A percentile compares a stretch with the other conserved stretches of the same genome.
These are phyloP conservation scores for Xylaria arbuscula DNA, from an alignment of 2,329 filamentous ascomycete species.

Conservation along the genomic window DNA sequence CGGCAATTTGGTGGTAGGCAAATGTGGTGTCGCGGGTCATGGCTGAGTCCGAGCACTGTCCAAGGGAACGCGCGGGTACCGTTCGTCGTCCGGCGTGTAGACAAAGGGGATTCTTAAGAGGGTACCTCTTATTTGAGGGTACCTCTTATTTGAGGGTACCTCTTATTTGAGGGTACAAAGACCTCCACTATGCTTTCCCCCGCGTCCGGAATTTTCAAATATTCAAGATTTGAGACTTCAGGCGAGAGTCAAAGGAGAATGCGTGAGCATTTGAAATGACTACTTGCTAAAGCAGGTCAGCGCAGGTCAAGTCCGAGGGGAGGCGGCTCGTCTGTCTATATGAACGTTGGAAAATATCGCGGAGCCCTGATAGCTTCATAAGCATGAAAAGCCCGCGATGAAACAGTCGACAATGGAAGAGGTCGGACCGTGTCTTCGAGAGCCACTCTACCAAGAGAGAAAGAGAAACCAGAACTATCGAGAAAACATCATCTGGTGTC, in stretches of 20 bases:
- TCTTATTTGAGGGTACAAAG: not conserved
- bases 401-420: not conserved
- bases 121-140: not conserved
- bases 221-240: not conserved
- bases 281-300: slow-evolving; percentile 9
- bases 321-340: not conserved
- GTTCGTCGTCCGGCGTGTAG: not conserved
- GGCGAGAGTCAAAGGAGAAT: not conserved
- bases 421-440: slow-evolving; percentile 1
- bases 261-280: not conserved
- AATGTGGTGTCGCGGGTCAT: not conserved
- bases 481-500: not conserved
- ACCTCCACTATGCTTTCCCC: not conserved
- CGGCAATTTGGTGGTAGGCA: not conserved
- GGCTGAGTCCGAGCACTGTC: not conserved
- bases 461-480: not conserved
- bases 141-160: not conserved
- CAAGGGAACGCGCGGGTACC: no score
- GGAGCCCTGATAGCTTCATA: not conserved
- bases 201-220: not conserved
- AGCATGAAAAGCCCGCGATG: not conserved
- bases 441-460: not conserved
- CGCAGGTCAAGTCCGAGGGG: not conserved
- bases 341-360: not conserved
- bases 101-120: not conserved